phyloP scores from a whole-genome alignment of 2,329 filamentous ascomycete species.

The Hirsutella minnesotensis region DNA sequence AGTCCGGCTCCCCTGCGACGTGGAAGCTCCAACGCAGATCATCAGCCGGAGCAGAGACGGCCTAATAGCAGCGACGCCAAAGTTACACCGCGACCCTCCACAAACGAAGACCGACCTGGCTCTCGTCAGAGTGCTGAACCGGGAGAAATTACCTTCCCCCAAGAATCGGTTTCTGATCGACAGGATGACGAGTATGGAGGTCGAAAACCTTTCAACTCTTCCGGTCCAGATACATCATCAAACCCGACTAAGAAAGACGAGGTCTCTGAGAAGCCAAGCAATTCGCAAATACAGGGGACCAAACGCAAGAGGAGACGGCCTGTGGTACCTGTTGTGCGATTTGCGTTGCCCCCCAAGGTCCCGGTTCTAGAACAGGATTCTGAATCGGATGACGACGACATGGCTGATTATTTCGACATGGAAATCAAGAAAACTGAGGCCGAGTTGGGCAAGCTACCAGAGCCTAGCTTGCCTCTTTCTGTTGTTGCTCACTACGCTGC shows the following conservation, averaged over 20 bases:
- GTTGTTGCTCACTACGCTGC: constrained; percentile 34
- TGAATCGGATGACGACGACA: constrained; percentile 46
- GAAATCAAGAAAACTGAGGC: constrained; percentile 40
- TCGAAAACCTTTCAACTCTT: background rate
- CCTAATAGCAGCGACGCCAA: constrained; percentile 43
- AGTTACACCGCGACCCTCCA: constrained; percentile 24
- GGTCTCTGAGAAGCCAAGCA: background rate
- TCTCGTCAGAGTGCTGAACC: constrained; percentile 32
- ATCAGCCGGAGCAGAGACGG: constrained; percentile 25
- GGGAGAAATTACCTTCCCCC: constrained; percentile 31
- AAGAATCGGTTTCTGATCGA: constrained; percentile 27
- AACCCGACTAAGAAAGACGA: background rate
- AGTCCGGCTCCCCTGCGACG: constrained; percentile 24
- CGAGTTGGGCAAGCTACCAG: constrained; percentile 35
- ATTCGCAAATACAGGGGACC: background rate
- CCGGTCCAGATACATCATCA: background rate
- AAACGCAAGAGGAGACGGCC: constrained; percentile 16
- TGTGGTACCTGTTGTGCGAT: constrained; percentile 20
- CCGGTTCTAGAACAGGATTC: constrained; percentile 19
- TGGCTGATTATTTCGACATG: constrained; percentile 42
- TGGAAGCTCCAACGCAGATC: constrained; percentile 23
- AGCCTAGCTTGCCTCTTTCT: constrained; percentile 23
- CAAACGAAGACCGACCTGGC: constrained; percentile 22
- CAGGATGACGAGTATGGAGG: constrained; percentile 9
- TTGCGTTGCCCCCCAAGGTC: constrained; percentile 27